Conservation (phyloP, 768 basidiomycete genomes). For the Crepidotus variabilis region DNA sequence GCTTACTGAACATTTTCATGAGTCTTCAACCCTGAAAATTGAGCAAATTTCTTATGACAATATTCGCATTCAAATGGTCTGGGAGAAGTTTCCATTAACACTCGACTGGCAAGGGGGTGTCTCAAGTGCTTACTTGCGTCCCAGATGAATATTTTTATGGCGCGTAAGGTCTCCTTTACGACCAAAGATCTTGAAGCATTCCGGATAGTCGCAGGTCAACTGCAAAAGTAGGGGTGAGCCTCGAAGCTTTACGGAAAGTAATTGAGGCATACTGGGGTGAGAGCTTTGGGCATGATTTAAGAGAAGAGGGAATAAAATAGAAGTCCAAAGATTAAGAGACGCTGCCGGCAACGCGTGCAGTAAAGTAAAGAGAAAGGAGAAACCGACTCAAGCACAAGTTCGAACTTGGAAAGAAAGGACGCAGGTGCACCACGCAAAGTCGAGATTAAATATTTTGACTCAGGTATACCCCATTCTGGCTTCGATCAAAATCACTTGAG, state of each 20-base stretch:
- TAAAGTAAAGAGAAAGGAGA: conserved; percentile 10
- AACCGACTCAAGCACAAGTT: neutral
- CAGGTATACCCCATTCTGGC: neutral
- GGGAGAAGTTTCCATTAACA: neutral
- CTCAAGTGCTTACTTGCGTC: conserved; percentile 39
- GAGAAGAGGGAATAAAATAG: conserved; percentile 5
- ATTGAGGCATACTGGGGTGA: neutral
- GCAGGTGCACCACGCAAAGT: neutral
- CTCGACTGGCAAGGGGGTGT: neutral
- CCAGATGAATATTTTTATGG: conserved; percentile 48
- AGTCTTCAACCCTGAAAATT: conserved; percentile 56
- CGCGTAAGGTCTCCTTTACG: conserved; percentile 61
- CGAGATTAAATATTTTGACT: neutral
- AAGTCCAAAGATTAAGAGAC: conserved; percentile 24
- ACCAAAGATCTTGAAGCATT: conserved; percentile 47
- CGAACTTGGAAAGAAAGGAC: too few species aligned
- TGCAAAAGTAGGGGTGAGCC: neutral
- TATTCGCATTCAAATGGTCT: conserved; percentile 50
- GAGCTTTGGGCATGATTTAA: conserved; percentile 4
- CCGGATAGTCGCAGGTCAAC: conserved; percentile 25
- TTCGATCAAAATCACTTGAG: neutral
- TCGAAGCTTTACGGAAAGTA: neutral
- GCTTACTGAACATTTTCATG: conserved; percentile 68
- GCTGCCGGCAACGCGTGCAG: conserved; percentile 44
- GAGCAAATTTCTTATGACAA: conserved; percentile 57